Conservation (phyloP, 768 basidiomycete genomes). For the Tulasnella sp. region DNA sequence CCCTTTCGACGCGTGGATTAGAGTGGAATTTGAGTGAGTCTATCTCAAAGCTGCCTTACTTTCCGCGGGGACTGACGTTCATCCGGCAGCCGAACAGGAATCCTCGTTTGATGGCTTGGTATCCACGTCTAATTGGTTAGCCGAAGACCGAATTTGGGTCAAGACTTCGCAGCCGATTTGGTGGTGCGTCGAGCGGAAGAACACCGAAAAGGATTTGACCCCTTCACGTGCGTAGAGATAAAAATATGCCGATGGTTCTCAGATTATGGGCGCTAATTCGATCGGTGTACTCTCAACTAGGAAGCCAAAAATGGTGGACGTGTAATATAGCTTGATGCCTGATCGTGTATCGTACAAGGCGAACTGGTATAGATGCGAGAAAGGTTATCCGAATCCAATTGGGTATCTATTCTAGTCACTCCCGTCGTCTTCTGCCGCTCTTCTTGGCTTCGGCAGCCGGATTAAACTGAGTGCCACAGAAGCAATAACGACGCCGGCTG, state of each 20-base stretch:
- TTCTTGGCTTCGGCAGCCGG: neutral
- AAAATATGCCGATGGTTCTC: neutral
- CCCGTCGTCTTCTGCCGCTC: neutral
- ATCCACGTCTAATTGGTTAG: conserved; percentile 90
- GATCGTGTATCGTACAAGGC: neutral
- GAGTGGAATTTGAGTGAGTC: conserved; percentile 79
- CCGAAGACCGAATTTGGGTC: conserved; percentile 59
- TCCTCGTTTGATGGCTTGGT: conserved; percentile 81
- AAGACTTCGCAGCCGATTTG: conserved; percentile 76
- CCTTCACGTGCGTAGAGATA: neutral
- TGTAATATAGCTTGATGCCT: neutral
- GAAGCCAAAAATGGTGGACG: neutral
- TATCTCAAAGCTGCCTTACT: neutral
- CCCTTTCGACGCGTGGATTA: conserved; percentile 74
- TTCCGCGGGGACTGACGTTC: neutral
- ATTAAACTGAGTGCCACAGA: neutral
- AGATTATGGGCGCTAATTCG: neutral
- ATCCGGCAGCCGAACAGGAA: conserved; percentile 42
- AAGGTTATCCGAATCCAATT: neutral
- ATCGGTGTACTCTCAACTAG: neutral
- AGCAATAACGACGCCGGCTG: neutral
- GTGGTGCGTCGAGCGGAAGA: conserved; percentile 75
- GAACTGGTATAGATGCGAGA: neutral
- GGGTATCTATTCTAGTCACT: neutral
- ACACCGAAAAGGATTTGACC: neutral